Conservation (phyloP, 306 rosid species). For the Parietaria judaica region DNA sequence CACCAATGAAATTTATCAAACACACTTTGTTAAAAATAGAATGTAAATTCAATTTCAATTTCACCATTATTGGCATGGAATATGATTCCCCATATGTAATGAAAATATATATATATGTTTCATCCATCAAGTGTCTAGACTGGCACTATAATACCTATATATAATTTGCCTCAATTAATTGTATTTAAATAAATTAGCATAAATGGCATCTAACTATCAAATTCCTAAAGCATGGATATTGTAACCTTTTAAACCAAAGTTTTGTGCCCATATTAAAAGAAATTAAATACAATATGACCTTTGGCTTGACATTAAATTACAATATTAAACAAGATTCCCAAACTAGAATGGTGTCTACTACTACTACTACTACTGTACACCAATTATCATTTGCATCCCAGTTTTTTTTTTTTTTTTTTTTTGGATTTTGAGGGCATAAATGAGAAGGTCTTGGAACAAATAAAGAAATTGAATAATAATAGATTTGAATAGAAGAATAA, state of each 20-base stretch:
- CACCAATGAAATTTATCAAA: no score
- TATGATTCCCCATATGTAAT: no score
- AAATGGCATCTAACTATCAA: not conserved
- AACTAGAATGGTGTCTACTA: constrained; percentile 10
- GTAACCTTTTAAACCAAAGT: no score
- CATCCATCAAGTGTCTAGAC: no score
- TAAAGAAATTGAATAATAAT: constrained; percentile 23
- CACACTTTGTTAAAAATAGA: no score
- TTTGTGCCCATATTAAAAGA: not conserved
- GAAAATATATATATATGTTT: no score
- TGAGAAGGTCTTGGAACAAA: constrained; percentile 20
- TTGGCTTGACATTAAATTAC: not conserved
- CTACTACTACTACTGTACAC: constrained; percentile 22
- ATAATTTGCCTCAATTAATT: not conserved
- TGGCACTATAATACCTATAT: no score
- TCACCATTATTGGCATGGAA: no score
- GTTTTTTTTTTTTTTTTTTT: not conserved
- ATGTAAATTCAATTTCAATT: no score
- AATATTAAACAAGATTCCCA: not conserved
- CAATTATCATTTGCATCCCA: not conserved
- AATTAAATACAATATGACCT: no score
- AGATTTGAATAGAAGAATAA: not conserved
- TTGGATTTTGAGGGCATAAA: constrained; percentile 8
- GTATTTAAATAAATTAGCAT: not conserved
- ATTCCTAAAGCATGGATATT: not conserved